phyloP scores from a whole-genome alignment of 75 land plant species.

The Cryptomeria japonica region DNA sequence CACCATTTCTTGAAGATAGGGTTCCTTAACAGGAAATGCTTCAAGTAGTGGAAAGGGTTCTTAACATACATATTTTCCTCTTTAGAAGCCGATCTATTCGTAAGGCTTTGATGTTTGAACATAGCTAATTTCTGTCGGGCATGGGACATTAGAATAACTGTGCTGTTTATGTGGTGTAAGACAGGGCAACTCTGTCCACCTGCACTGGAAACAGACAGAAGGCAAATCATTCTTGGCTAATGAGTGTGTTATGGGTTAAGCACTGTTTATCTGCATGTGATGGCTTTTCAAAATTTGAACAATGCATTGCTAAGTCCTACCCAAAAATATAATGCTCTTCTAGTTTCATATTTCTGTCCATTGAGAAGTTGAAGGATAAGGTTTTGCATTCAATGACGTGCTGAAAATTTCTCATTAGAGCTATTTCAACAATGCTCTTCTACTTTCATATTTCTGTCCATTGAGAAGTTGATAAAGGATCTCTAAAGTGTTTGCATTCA shows the following conservation, averaged over 20 bases:
- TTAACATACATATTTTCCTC: not conserved
- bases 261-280: not conserved
- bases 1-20: not conserved
- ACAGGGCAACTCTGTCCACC: conserved; percentile 10
- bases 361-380: not conserved
- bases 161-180: not conserved
- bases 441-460: too few species aligned
- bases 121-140: conserved; percentile 8
- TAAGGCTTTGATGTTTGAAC: not conserved
- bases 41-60: not conserved
- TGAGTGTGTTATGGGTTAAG: not conserved
- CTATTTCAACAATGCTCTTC: too few species aligned
- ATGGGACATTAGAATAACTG: conserved; percentile 4
- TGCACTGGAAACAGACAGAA: conserved; percentile 6
- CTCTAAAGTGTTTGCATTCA: not conserved
- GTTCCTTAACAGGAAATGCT: not conserved
- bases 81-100: not conserved
- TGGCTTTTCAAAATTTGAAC: not conserved
- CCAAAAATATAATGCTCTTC: not conserved
- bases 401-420: not conserved
- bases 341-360: not conserved
- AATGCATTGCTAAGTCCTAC: not conserved
- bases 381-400: not conserved
- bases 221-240: conserved; percentile 17
- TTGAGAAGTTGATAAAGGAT: not conserved